phyloP scores from a whole-genome alignment of 1,284 basidiomycete species.

The Irpex sp. region DNA sequence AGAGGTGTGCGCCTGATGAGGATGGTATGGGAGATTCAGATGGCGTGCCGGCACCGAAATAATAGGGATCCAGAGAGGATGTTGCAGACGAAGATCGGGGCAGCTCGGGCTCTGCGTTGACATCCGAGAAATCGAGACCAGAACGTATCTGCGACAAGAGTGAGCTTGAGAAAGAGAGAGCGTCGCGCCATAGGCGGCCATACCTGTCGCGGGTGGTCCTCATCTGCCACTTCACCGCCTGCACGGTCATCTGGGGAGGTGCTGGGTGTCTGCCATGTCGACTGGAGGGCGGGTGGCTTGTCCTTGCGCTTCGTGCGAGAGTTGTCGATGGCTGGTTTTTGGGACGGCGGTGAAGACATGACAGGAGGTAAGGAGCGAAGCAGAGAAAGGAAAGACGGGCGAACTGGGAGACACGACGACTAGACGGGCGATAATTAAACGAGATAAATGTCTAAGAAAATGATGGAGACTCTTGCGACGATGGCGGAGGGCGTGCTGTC shows the following conservation, averaged over 20 bases:
- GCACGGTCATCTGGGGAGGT: constrained; percentile 25
- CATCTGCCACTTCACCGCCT: constrained; percentile 23
- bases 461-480: neutral
- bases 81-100: constrained; percentile 62
- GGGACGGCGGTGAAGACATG: constrained; percentile 33
- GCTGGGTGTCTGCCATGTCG: constrained; percentile 21
- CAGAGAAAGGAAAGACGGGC: constrained; percentile 28
- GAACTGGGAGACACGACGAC: constrained; percentile 2
- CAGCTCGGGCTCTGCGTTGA: constrained; percentile 27
- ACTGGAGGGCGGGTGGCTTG: constrained; percentile 34
- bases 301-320: constrained; percentile 31
- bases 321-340: constrained; percentile 28
- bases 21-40: constrained; percentile 58
- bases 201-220: constrained; percentile 23
- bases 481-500: constrained; percentile 10
- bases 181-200: constrained; percentile 16
- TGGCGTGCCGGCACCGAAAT: constrained; percentile 67
- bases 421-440: neutral
- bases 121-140: constrained; percentile 29
- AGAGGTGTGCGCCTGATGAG: constrained; percentile 26
- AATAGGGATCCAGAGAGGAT: constrained; percentile 81
- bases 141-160: constrained; percentile 31
- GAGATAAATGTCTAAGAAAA: neutral
- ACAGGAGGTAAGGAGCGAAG: constrained; percentile 29
- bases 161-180: neutral